Evolutionary conservation across 208 protist genomes (phyloP).

Genomic region (Acanthamoeba lenticulata): DNA sequence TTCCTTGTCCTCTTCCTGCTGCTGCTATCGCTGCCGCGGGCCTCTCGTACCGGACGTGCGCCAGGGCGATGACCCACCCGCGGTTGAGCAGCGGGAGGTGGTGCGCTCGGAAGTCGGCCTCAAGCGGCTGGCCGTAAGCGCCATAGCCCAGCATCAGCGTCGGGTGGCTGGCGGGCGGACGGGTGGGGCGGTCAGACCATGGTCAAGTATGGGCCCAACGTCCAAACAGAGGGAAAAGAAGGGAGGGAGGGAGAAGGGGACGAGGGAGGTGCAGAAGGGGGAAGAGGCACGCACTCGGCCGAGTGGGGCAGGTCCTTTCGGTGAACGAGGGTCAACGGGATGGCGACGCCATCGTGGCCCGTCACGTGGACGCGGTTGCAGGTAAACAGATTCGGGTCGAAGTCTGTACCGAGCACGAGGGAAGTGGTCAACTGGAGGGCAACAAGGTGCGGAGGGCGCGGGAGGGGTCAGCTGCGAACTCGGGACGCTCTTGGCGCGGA

Average conservation of each 20-base stretch:
- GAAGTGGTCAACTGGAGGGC: neutral
- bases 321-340: neutral
- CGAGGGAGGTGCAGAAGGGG: neutral
- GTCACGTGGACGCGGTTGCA: neutral
- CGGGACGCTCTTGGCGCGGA: neutral
- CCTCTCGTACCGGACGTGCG: slow-evolving; percentile 65
- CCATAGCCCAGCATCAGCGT: slow-evolving; percentile 7
- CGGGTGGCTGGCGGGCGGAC: neutral
- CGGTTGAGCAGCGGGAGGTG: neutral
- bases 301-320: neutral
- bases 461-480: neutral
- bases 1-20: too few relatives aligned
- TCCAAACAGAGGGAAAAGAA: neutral
- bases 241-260: too few relatives aligned
- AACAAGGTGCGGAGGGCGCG: neutral
- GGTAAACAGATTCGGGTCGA: neutral
- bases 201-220: too few relatives aligned
- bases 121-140: neutral
- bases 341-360: neutral
- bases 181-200: too few relatives aligned
- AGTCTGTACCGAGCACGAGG: neutral
- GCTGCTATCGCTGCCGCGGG: too few relatives aligned
- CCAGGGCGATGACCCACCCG: slow-evolving; percentile 60
- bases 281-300: neutral
- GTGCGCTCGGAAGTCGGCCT: neutral